These are phyloP conservation scores for Scedosporium apiospermum DNA, from an alignment of 2,329 filamentous ascomycete species.

Conservation along the genomic window DNA sequence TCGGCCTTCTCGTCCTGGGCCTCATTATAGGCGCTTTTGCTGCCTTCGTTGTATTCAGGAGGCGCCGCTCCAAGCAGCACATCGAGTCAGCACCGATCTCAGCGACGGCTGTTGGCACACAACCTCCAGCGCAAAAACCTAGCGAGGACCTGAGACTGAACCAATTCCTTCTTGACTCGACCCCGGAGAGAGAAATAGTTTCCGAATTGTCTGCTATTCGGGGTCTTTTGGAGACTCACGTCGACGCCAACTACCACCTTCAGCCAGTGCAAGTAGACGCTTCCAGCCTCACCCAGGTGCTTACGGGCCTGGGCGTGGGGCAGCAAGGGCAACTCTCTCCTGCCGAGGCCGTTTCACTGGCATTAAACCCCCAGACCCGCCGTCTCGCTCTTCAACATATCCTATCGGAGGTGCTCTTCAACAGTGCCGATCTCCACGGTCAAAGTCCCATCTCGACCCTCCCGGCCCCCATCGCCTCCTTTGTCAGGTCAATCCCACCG, in stretches of 20 bases:
- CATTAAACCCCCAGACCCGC: conserved; percentile 19
- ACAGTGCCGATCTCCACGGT: conserved; percentile 21
- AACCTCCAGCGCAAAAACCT: background rate
- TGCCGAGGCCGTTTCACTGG: conserved; percentile 16
- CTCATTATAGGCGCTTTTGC: no score
- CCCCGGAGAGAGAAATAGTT: conserved; percentile 24
- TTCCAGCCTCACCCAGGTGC: conserved; percentile 13
- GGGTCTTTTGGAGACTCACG: conserved; percentile 27
- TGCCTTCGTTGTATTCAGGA: no score
- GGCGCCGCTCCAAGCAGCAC: no score
- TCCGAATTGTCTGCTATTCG: conserved; percentile 22
- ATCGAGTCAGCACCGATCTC: background rate
- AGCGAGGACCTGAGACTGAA: conserved; percentile 17
- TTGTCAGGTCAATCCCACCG: conserved; percentile 19
- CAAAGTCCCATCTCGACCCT: conserved; percentile 24
- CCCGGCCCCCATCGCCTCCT: conserved; percentile 20
- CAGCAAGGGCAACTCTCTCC: background rate
- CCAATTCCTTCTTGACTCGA: conserved; percentile 26
- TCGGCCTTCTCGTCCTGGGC: no score
- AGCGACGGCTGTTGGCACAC: background rate
- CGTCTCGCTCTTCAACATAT: conserved; percentile 25
- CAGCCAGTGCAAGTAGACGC: conserved; percentile 13
- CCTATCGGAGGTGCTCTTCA: conserved; percentile 24
- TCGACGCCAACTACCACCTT: conserved; percentile 28
- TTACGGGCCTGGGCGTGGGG: conserved; percentile 10